A percentile compares a stretch with the other conserved stretches of the same genome.
phyloP scores from a whole-genome alignment of 441 rosid genomes.

The Raphanus hybrid region DNA sequence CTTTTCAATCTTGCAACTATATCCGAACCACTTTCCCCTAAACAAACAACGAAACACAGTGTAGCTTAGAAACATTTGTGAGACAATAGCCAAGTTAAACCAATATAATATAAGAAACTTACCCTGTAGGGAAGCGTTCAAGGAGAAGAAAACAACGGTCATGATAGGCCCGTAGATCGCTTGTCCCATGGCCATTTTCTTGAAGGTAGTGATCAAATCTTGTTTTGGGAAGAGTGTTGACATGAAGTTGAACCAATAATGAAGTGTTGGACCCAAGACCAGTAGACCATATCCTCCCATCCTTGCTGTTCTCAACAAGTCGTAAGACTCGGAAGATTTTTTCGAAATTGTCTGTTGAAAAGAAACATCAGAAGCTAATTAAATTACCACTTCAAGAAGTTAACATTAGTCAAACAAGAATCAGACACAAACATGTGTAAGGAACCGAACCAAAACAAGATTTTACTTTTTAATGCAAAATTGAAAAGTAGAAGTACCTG shows the following conservation, averaged over 20 bases:
- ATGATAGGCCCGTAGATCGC: neutral
- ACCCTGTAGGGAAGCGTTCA: neutral
- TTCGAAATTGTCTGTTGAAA: neutral
- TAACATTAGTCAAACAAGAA: neutral
- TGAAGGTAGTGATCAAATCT: neutral
- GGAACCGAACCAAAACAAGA: neutral
- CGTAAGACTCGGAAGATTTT: neutral
- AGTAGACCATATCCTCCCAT: neutral
- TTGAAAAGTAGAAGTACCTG: neutral
- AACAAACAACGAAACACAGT: neutral
- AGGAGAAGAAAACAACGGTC: neutral
- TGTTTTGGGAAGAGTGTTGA: neutral
- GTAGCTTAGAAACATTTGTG: neutral
- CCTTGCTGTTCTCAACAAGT: neutral
- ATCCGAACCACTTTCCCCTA: slow-evolving; percentile 44
- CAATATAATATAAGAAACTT: neutral
- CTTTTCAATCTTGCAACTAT: slow-evolving; percentile 75
- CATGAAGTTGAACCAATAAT: slow-evolving; percentile 1
- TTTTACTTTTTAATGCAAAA: neutral
- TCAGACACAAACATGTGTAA: neutral
- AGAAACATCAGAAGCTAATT: neutral
- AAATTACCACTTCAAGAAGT: neutral
- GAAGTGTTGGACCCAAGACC: slow-evolving; percentile 2
- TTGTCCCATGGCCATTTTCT: slow-evolving; percentile 2
- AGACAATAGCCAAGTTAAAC: neutral